Conservation (phyloP, 441 rosid species). For the Metrosideros polymorpha region DNA sequence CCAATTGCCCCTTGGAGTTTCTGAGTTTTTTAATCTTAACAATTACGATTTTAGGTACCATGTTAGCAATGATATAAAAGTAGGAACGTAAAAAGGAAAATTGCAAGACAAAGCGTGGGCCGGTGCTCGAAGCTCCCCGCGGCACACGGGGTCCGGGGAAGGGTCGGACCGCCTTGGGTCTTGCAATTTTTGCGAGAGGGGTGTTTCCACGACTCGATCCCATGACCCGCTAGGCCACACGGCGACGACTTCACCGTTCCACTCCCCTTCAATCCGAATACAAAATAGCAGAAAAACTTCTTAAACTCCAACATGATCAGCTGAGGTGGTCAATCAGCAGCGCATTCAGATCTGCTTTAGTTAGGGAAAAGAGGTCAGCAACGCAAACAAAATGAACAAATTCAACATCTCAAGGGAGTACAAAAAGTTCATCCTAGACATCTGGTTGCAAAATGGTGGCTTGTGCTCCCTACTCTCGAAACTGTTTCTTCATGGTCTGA, state of each 20-base stretch:
- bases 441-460: not conserved
- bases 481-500: not conserved
- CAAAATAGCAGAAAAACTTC: not conserved
- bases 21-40: too few species aligned
- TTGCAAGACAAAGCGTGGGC: not conserved
- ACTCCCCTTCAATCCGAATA: not conserved
- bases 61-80: not conserved
- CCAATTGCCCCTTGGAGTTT: not conserved
- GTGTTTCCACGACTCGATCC: not conserved
- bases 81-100: too few species aligned
- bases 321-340: not conserved
- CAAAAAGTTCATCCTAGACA: not conserved
- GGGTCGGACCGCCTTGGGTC: not conserved
- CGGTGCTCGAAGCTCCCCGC: too few species aligned
- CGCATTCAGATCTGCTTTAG: not conserved
- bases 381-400: not conserved
- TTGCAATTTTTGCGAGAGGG: not conserved
- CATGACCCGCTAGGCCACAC: not conserved
- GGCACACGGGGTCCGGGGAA: too few species aligned
- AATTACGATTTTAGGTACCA: too few species aligned
- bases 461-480: not conserved
- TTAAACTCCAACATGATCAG: not conserved
- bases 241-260: not conserved
- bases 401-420: not conserved
- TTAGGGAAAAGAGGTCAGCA: not conserved